phyloP scores from a whole-genome alignment of 257 asterid species.

The Capsicum pubescens region DNA sequence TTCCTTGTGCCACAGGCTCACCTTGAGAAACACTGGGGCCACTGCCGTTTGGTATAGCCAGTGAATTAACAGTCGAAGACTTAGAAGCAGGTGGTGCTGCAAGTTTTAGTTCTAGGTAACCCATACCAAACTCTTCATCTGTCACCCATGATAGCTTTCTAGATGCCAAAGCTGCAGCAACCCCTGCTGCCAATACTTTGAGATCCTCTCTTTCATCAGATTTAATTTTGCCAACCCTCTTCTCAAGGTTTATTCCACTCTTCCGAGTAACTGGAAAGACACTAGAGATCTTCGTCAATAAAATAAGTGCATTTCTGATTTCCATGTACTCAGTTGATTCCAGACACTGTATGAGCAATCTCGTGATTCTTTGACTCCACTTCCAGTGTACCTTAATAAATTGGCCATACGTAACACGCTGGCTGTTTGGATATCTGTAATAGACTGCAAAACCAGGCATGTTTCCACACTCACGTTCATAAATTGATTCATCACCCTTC shows the following conservation, averaged over 20 bases:
- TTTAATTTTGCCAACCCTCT: constrained; percentile 98
- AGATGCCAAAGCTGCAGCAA: constrained; percentile 95
- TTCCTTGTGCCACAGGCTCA: constrained; percentile 51
- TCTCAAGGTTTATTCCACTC: constrained; percentile 98
- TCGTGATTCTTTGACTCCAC: constrained; percentile 98
- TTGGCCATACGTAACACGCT: constrained; percentile 93
- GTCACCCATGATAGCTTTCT: constrained; percentile 99
- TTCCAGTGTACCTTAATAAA: constrained; percentile 99
- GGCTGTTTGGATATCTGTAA: constrained; percentile 95
- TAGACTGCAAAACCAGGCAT: constrained; percentile 99
- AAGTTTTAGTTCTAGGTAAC: constrained; percentile 85
- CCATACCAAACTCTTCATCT: constrained; percentile 99
- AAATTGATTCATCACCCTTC: constrained; percentile 95
- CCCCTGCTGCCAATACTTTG: constrained; percentile 97
- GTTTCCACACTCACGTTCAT: constrained; percentile 97
- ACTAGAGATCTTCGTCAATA: constrained; percentile 82
- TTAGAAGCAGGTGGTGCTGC: constrained; percentile 68
- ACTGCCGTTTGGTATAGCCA: constrained; percentile 63
- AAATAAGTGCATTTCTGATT: constrained; percentile 90
- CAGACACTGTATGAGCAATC: constrained; percentile 91
- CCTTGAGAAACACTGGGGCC: constrained; percentile 55
- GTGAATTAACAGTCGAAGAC: constrained; percentile 58
- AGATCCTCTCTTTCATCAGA: constrained; percentile 99
- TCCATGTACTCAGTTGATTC: constrained; percentile 98
- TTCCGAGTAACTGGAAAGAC: constrained; percentile 98